phyloP scores from a whole-genome alignment of 257 asterid species.

The Fraxinus cuspidata region DNA sequence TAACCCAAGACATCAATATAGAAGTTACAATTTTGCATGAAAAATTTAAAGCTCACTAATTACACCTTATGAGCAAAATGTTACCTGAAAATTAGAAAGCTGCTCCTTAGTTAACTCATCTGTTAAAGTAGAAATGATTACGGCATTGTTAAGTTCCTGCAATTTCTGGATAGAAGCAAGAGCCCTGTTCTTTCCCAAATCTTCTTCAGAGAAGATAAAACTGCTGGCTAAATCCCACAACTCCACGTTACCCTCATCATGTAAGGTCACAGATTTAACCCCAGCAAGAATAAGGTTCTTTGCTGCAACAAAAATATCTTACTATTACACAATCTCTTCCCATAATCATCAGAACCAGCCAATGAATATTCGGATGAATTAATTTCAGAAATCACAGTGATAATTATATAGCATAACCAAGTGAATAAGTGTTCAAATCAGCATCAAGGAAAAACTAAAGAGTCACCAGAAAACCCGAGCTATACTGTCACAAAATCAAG shows the following conservation, averaged over 20 bases:
- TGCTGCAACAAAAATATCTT: slow-evolving; percentile 31
- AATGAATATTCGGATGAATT: background rate
- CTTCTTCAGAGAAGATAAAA: slow-evolving; percentile 45
- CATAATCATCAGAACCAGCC: background rate
- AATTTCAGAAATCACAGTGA: background rate
- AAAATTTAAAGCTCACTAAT: background rate
- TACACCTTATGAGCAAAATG: background rate
- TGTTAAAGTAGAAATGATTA: slow-evolving; percentile 35
- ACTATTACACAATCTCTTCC: slow-evolving; percentile 10
- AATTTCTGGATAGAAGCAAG: slow-evolving; percentile 41
- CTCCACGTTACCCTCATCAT: slow-evolving; percentile 50
- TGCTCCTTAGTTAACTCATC: slow-evolving; percentile 37
- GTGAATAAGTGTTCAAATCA: background rate
- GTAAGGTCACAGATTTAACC: slow-evolving; percentile 53
- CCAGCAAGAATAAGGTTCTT: slow-evolving; percentile 56
- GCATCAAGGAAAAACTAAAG: background rate
- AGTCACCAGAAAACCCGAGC: background rate
- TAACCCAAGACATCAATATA: background rate
- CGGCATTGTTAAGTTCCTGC: slow-evolving; percentile 47
- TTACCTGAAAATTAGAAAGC: slow-evolving; percentile 45
- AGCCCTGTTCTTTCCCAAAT: slow-evolving; percentile 53
- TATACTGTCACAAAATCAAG: background rate
- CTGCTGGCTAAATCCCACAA: slow-evolving; percentile 53
- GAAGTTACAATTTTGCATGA: background rate
- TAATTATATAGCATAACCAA: background rate